phyloP scores from a whole-genome alignment of 352 stramenopile species.

The Globisporangium solare region DNA sequence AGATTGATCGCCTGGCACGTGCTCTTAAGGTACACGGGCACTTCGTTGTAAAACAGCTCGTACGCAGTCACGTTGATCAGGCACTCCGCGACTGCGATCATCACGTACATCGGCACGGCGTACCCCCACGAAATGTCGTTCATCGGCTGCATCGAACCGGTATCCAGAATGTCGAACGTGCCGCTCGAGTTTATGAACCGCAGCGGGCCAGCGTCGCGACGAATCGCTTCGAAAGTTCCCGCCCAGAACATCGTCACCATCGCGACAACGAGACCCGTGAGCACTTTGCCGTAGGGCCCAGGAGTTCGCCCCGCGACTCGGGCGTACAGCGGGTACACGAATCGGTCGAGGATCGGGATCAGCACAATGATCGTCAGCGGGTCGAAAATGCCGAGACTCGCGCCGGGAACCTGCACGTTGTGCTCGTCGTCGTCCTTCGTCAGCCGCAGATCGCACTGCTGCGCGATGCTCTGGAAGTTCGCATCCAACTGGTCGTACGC shows the following conservation, averaged over 20 bases:
- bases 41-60: constrained; percentile 86
- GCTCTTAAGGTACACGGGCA: constrained; percentile 85
- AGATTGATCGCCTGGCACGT: constrained; percentile 85
- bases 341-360: constrained; percentile 66
- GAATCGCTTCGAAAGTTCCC: constrained; percentile 75
- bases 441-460: constrained; percentile 77
- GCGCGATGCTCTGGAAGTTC: constrained; percentile 85
- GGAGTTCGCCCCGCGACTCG: constrained; percentile 46
- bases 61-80: constrained; percentile 88
- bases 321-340: constrained; percentile 70
- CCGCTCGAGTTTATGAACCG: no score
- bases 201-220: constrained; percentile 44
- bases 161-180: constrained; percentile 19
- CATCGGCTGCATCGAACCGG: constrained; percentile 65
- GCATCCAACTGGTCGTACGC: constrained; percentile 84
- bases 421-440: constrained; percentile 28
- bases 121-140: constrained; percentile 81
- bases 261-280: constrained; percentile 66
- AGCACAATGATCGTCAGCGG: constrained; percentile 79
- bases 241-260: constrained; percentile 85
- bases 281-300: constrained; percentile 77
- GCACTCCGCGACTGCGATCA: constrained; percentile 80
- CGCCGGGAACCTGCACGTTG: constrained; percentile 60
- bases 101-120: constrained; percentile 77
- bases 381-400: constrained; percentile 83